phyloP scores from a whole-genome alignment of 495 filamentous ascomycete genomes.

The Penicillium cataractarum region DNA sequence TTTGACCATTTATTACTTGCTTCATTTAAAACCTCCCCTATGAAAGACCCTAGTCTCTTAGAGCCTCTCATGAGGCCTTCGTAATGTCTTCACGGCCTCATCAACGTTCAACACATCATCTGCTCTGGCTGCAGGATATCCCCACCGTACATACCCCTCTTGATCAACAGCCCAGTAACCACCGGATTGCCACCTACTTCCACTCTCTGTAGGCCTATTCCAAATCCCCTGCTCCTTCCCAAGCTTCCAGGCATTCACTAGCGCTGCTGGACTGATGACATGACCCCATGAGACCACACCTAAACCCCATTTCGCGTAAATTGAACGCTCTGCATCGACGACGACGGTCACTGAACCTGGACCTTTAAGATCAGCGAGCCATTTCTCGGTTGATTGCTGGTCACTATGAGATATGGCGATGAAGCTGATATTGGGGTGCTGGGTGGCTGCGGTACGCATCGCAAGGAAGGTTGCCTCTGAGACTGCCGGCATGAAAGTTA shows the following conservation, averaged over 20 bases:
- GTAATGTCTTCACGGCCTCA: not conserved
- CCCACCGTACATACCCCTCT: not conserved
- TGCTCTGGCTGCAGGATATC: not conserved
- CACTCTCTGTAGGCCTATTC: slow-evolving; percentile 3
- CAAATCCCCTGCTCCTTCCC: not conserved
- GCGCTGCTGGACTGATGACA: not conserved
- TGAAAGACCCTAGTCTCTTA: not conserved
- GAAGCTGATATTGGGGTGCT: not conserved
- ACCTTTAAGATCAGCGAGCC: not conserved
- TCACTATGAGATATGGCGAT: not conserved
- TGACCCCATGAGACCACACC: not conserved
- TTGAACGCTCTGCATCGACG: not conserved
- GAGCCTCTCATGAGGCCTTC: not conserved
- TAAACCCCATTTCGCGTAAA: not conserved
- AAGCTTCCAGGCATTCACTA: not conserved
- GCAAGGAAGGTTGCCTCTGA: slow-evolving; percentile 3
- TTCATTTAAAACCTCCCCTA: not conserved
- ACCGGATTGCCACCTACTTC: not conserved
- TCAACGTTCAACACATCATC: not conserved
- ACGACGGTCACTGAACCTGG: not conserved
- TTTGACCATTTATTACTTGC: not conserved
- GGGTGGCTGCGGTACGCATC: not conserved
- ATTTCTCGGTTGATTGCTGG: not conserved
- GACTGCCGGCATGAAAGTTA: not conserved
- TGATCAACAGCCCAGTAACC: not conserved